phyloP scores from a whole-genome alignment of 1,284 basidiomycete species.

The Ustilago loliicola region DNA sequence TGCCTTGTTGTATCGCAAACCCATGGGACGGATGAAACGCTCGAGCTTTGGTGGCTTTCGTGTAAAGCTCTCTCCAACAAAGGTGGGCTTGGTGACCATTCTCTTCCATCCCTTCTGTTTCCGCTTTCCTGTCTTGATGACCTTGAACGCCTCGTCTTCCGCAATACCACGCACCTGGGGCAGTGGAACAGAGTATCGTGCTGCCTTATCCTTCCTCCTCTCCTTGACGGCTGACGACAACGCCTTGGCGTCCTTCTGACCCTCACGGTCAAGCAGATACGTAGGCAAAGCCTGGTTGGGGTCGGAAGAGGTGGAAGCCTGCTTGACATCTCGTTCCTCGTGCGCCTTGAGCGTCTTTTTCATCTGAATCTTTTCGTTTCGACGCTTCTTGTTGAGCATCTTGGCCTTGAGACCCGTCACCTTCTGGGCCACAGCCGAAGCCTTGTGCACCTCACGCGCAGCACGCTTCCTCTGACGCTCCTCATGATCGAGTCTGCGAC shows the following conservation, averaged over 20 bases:
- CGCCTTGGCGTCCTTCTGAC: conserved; percentile 96
- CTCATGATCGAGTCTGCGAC: conserved; percentile 69
- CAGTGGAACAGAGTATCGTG: conserved; percentile 94
- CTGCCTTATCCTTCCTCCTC: conserved; percentile 98
- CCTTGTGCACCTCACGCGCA: conserved; percentile 89
- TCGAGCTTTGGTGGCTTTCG: conserved; percentile 99
- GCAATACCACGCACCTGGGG: conserved; percentile 98
- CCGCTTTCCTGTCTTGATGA: conserved; percentile 96
- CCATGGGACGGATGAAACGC: conserved; percentile 97
- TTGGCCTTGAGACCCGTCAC: conserved; percentile 98
- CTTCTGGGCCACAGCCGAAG: conserved; percentile 90
- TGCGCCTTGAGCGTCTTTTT: conserved; percentile 99
- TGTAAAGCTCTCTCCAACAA: conserved; percentile 97
- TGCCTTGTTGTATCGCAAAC: conserved; percentile 95
- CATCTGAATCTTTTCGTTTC: conserved; percentile 97
- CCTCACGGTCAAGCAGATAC: conserved; percentile 95
- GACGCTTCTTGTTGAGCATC: conserved; percentile 92
- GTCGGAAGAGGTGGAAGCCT: conserved; percentile 64
- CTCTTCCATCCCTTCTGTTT: conserved; percentile 99
- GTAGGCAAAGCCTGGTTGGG: conserved; percentile 73
- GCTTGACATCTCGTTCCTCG: conserved; percentile 94
- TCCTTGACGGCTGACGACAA: conserved; percentile 98
- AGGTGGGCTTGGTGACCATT: conserved; percentile 99
- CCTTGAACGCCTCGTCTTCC: conserved; percentile 99
- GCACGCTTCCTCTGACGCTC: conserved; percentile 82